A percentile compares a stretch with the other conserved stretches of the same genome.
Evolutionary conservation across 192 early-diverging fungal species (phyloP).

Genomic region (Backusella macrospora): DNA sequence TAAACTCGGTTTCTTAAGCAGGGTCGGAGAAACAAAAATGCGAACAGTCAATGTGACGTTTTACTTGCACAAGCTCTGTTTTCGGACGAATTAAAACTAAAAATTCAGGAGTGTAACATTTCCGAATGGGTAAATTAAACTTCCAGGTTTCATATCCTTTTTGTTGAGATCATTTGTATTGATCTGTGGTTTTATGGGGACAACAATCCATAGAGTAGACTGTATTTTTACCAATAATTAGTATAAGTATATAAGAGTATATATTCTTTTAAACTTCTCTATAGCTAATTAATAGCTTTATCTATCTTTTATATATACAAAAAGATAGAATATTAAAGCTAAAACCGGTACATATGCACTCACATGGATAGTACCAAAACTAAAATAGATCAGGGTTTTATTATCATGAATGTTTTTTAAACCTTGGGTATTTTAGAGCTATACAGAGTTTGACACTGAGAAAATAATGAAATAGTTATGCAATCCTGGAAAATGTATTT

Average conservation of each 20-base stretch:
- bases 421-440: background rate
- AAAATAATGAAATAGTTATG: background rate
- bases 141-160: background rate
- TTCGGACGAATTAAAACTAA: constrained; percentile 16
- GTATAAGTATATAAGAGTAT: background rate
- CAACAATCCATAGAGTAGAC: background rate
- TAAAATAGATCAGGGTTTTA: background rate
- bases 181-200: background rate
- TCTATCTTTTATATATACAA: too few relatives aligned
- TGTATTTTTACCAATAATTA: background rate
- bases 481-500: background rate
- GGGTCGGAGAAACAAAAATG: constrained; percentile 8
- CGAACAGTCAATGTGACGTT: constrained; percentile 14
- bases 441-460: background rate
- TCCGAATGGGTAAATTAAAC: constrained; percentile 10
- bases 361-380: constrained; percentile 10
- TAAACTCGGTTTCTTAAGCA: constrained; percentile 5
- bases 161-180: background rate
- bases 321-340: background rate
- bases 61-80: constrained; percentile 12
- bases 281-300: background rate
- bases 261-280: background rate
- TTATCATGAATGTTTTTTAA: background rate
- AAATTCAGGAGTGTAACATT: constrained; percentile 14
- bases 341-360: background rate